Evolutionary conservation across 805 yeast species (phyloP).

Genomic region (Candida patagonica): DNA sequence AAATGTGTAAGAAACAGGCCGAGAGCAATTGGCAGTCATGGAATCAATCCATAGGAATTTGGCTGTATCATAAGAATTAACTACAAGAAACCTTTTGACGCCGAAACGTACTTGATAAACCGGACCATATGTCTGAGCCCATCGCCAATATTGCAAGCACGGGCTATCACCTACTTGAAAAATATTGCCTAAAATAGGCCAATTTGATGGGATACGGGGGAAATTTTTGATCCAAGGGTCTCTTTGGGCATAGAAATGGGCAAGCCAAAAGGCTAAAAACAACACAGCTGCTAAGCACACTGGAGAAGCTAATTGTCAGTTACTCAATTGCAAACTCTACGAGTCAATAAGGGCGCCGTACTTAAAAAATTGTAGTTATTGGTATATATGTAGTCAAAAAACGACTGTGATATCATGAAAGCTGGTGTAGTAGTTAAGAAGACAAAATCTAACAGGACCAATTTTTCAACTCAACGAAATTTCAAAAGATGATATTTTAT

Average conservation of each 20-base stretch:
- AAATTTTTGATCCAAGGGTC: constrained; percentile 36
- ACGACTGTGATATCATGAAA: too few species aligned
- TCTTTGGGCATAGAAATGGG: constrained; percentile 19
- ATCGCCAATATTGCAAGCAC: constrained; percentile 36
- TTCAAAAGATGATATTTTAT: too few species aligned
- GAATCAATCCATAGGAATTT: constrained; percentile 43
- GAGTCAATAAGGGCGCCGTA: too few species aligned
- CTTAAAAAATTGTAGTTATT: too few species aligned
- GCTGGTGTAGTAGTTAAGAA: too few species aligned
- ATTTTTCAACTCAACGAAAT: too few species aligned
- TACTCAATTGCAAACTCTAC: too few species aligned
- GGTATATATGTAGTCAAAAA: too few species aligned
- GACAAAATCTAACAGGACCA: too few species aligned
- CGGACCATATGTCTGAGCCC: constrained; percentile 35
- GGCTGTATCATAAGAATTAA: constrained; percentile 53
- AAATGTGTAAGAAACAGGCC: constrained; percentile 61
- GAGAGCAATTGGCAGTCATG: constrained; percentile 48
- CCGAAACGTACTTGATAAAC: constrained; percentile 63
- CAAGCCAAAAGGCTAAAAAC: too few species aligned
- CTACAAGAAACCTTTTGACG: constrained; percentile 46
- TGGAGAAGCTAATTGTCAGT: too few species aligned
- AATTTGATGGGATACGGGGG: not conserved
- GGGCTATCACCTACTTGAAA: constrained; percentile 41
- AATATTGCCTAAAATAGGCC: constrained; percentile 45
- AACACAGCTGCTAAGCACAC: too few species aligned